Evolutionary conservation across 805 yeast genomes (phyloP), one percentile per base, ranked within the genome.

Genomic region (Wickerhamiella galacta): DNA sequence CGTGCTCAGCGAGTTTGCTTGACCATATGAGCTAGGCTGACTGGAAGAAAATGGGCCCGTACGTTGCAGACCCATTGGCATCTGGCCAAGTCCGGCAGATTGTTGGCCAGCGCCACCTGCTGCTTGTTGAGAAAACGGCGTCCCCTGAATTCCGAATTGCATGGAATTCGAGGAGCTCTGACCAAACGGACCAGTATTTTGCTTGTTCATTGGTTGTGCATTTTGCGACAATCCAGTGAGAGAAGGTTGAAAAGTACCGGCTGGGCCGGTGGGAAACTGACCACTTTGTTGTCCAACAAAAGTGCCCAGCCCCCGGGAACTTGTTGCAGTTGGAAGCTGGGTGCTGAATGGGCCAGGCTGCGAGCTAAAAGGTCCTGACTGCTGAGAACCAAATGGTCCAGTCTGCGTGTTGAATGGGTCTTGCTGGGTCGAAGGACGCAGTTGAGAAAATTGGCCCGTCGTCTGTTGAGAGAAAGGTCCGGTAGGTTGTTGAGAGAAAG

Each of bases 311-410:
- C n/a, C n/a, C n/a, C n/a, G n/a, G n/a, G n/a, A n/a, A n/a, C n/a
- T n/a, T n/a, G n/a, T n/a, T n/a, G n/a, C n/a, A n/a, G n/a, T n/a
- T n/a, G n/a, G n/a, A n/a, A n/a, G 15, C 30, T 12, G 22, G 34
- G 42, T 16, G 33, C 35, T n/a, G 39, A 41, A 37, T 4, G 43
- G 44, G n/a, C 42, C 45, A 8, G 43, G 42, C 15, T 25, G 35
- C 29, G 39, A 31, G n/a, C 31, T 25, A 35, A 36, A 39, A 3
- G 33, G 33, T 3, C 38, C 39, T 11, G 39, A 28, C 5, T 36
- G 35, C 32, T 35, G 47, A 17, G 37, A 31, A 31, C 40, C 38
- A 27, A 25, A 30, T 48, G 53, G 28, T 6, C 17, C 28, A 15
- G 19, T 25, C n/a, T n/a, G n/a, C n/a, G n/a, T n/a, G n/a, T n/a